Conservation (phyloP, 495 filamentous ascomycete genomes). For the Neurospora sp. region DNA sequence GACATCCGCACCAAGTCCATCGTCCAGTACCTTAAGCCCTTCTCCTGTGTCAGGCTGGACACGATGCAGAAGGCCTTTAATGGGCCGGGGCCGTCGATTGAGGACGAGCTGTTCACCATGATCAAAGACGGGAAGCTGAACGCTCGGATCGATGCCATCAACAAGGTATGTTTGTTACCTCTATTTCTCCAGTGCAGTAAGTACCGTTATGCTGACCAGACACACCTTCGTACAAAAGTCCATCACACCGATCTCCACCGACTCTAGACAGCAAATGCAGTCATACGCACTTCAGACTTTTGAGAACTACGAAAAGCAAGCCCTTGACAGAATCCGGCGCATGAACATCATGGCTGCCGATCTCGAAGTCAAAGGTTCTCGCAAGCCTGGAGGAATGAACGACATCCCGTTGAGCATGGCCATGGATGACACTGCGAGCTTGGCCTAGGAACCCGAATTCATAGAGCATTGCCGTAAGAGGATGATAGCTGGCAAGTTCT, state of each 20-base stretch:
- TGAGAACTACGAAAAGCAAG: constrained; percentile 59
- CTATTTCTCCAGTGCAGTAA: neutral
- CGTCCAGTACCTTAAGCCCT: constrained; percentile 78
- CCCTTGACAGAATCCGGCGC: constrained; percentile 62
- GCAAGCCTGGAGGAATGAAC: constrained; percentile 6
- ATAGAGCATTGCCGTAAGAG: neutral
- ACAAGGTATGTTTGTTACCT: constrained; percentile 42
- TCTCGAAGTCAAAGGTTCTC: constrained; percentile 51
- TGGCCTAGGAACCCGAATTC: neutral
- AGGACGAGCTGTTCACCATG: constrained; percentile 66
- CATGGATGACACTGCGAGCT: neutral
- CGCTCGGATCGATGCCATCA: constrained; percentile 75
- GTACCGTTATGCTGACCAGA: neutral
- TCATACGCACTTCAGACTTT: constrained; percentile 53
- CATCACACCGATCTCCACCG: constrained; percentile 56
- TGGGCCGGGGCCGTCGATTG: constrained; percentile 47
- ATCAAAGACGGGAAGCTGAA: constrained; percentile 63
- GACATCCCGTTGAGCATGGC: neutral
- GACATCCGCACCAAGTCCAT: constrained; percentile 82
- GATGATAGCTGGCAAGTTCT: neutral
- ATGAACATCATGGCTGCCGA: constrained; percentile 66
- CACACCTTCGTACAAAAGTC: constrained; percentile 29
- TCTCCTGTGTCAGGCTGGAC: constrained; percentile 61
- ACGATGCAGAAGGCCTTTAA: constrained; percentile 59
- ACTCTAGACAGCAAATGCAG: constrained; percentile 60